A percentile compares a stretch with the other conserved stretches of the same genome.
phyloP scores from a whole-genome alignment of 208 protist genomes.

The Trypanosoma grayi region DNA sequence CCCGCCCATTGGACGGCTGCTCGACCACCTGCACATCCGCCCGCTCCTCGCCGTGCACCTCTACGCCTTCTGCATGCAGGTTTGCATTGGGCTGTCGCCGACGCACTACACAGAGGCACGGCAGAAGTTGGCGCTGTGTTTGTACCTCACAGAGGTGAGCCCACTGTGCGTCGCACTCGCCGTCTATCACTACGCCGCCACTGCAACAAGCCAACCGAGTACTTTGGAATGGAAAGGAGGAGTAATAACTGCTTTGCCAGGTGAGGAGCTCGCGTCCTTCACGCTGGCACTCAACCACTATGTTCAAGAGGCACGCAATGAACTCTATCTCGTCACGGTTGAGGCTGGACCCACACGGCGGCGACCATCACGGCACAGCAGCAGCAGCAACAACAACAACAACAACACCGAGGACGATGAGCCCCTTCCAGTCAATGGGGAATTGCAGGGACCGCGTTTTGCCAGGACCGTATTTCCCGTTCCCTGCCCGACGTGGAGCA shows the following conservation, averaged over 20 bases:
- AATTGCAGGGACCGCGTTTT: slow-evolving; percentile 56
- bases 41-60: slow-evolving; percentile 50
- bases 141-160: slow-evolving; percentile 39
- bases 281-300: slow-evolving; percentile 45
- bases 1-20: slow-evolving; percentile 62
- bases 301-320: slow-evolving; percentile 31
- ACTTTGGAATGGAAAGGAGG: too few species aligned
- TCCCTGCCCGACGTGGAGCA: slow-evolving; percentile 33
- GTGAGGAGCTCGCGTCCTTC: slow-evolving; percentile 33
- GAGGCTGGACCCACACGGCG: not conserved
- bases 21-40: slow-evolving; percentile 31
- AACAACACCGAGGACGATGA: slow-evolving; percentile 10
- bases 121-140: slow-evolving; percentile 37
- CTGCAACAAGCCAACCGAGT: slow-evolving; percentile 10
- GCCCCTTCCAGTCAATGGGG: slow-evolving; percentile 36
- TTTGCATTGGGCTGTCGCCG: slow-evolving; percentile 46
- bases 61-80: slow-evolving; percentile 50
- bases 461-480: slow-evolving; percentile 45
- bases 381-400: not conserved
- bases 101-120: slow-evolving; percentile 47
- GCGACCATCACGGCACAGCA: slow-evolving; percentile 1
- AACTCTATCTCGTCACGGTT: slow-evolving; percentile 25
- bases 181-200: slow-evolving; percentile 52
- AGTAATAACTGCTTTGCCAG: slow-evolving; percentile 1
- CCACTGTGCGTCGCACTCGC: slow-evolving; percentile 30